phyloP scores from a whole-genome alignment of 2,329 filamentous ascomycete genomes.

The Ophiocordyceps polyrhachis-furcata region DNA sequence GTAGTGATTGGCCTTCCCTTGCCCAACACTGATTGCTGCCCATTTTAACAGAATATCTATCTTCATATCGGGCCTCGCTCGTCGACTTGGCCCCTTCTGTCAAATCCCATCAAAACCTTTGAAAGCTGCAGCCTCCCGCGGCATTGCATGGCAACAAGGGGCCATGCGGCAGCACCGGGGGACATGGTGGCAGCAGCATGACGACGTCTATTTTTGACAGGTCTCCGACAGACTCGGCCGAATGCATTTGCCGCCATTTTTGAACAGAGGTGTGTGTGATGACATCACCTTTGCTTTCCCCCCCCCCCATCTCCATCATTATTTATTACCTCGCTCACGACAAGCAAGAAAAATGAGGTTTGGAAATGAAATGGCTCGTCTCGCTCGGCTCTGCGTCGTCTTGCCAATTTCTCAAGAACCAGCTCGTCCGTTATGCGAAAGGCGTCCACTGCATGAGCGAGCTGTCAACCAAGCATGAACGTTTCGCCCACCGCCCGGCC shows the following conservation, averaged over 20 bases:
- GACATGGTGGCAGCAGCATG: neutral
- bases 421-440: neutral
- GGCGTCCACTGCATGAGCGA: neutral
- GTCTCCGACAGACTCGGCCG: neutral
- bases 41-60: no score
- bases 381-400: no score
- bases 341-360: neutral
- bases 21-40: neutral
- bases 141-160: neutral
- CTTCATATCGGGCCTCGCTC: no score
- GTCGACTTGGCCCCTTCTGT: no score
- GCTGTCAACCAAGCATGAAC: neutral
- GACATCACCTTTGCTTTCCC: neutral
- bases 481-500: neutral
- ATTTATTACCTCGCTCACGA: no score
- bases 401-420: neutral
- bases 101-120: no score
- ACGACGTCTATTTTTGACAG: neutral
- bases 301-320: no score
- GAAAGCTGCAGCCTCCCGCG: no score
- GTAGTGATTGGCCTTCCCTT: neutral
- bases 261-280: neutral
- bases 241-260: neutral
- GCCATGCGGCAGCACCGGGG: neutral
- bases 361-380: no score